Evolutionary conservation across 441 rosid species (phyloP), one percentile per base, ranked within the genome.

Genomic region (Pelargonium citronellum): DNA sequence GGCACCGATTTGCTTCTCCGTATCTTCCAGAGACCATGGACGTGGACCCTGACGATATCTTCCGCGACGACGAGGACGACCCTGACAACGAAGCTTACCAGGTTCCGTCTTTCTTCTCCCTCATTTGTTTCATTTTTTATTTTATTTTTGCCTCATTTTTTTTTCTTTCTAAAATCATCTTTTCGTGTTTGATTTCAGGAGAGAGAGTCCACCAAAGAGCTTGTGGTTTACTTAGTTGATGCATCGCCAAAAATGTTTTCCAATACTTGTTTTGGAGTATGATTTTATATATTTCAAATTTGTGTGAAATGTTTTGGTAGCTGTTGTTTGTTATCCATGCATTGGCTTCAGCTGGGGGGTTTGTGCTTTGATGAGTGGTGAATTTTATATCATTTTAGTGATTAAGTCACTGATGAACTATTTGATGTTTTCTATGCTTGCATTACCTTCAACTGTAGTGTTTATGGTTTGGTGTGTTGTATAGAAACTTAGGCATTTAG

Each of bases 181-280:
- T n/a, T 12, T 27, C n/a, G 41, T 69, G 68, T 44, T 76, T 46
- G n/a, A 24, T 3, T 44, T 57, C 87, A 87, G 92, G 87, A 75
- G 69, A 84, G 79, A 65, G 90, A 83, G 24, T 73, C 89, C 47
- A 83, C 89, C 34, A 91, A 95, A 73, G 96, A 90, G 67, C 83
- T 85, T 55, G 80, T 80, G 22, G 97, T 90, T 49, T 87, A 87
- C 76, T 82, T 90, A 61, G 86, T 91, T 34, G 99, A 90, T 61
- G 96, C 96, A 79, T 90, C 97, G 67, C 96, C 96, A 55, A 89
- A 89, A 80, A 94, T 94, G 97, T 86, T 90, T 75, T 72, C 37
- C 68, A 64, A 88, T 16, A 83, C 83, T 58, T 84, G 75, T 71
- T 72, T 85, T 9, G 79, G 84, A 7, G 97, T 90, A 66, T 81